Percentiles rank a stretch among this genome's conserved stretches.
Evolutionary conservation across 1,284 basidiomycete genomes (phyloP).

Genomic region (Rhodotorula sp.): DNA sequence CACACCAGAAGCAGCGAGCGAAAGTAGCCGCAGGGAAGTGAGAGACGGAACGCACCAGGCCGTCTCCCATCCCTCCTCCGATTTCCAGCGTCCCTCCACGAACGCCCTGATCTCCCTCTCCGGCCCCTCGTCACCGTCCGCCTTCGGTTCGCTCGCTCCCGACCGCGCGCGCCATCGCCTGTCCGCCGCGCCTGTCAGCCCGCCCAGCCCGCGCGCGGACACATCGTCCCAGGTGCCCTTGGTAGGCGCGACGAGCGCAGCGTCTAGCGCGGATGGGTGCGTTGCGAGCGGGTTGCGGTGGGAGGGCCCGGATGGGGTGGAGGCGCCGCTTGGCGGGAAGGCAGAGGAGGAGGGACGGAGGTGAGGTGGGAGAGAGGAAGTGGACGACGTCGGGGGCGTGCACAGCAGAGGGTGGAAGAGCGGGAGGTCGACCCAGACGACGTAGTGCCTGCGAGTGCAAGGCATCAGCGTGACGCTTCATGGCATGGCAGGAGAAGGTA

Average conservation of each 20-base stretch:
- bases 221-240: slow-evolving; percentile 40
- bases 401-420: slow-evolving; percentile 59
- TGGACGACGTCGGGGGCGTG: slow-evolving; percentile 6
- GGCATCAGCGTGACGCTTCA: no score
- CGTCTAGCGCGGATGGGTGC: background rate
- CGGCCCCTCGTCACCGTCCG: slow-evolving; percentile 60
- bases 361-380: slow-evolving; percentile 9
- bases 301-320: slow-evolving; percentile 12
- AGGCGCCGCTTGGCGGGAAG: background rate
- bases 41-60: slow-evolving; percentile 67
- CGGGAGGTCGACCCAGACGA: slow-evolving; percentile 73
- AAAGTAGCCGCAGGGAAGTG: slow-evolving; percentile 4
- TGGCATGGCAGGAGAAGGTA: background rate
- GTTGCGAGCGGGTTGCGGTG: slow-evolving; percentile 6
- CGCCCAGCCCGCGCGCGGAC: slow-evolving; percentile 62
- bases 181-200: slow-evolving; percentile 67
- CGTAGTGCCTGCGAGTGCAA: slow-evolving; percentile 55
- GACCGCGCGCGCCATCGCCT: background rate
- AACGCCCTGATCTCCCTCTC: slow-evolving; percentile 62
- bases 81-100: slow-evolving; percentile 65
- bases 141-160: slow-evolving; percentile 45
- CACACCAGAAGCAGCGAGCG: background rate
- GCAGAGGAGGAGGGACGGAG: background rate
- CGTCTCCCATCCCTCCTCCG: slow-evolving; percentile 68
- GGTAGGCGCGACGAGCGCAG: slow-evolving; percentile 1